Evolutionary conservation across 1,284 basidiomycete genomes (phyloP).

Genomic region (Ceratobasidium sp.): DNA sequence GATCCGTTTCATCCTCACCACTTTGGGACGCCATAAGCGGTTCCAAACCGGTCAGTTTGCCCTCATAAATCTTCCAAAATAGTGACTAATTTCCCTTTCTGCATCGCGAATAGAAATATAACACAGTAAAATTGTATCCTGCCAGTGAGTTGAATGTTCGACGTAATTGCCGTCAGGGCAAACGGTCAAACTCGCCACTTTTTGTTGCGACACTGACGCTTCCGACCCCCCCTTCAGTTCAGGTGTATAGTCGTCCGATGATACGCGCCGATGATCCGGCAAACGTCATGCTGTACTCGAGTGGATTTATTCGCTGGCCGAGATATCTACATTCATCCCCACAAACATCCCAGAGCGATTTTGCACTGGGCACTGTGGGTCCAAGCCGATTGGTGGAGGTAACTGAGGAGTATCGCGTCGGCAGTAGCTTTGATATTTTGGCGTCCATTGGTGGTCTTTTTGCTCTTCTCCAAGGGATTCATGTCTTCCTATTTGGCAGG

Average conservation of each 20-base stretch:
- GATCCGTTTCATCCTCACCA: neutral
- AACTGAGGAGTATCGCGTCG: neutral
- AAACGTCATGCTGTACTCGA: too few relatives aligned
- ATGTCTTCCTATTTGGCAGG: neutral
- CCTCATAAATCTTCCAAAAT: neutral
- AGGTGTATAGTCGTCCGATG: too few relatives aligned
- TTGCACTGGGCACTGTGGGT: neutral
- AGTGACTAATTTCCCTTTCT: neutral
- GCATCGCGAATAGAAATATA: too few relatives aligned
- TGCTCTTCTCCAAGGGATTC: conserved; percentile 9
- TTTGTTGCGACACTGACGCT: too few relatives aligned
- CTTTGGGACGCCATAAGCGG: conserved; percentile 1
- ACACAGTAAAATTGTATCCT: too few relatives aligned
- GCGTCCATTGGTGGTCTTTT: conserved; percentile 11
- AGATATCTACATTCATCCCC: neutral
- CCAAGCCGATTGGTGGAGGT: neutral
- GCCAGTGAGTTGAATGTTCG: too few relatives aligned
- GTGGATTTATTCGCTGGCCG: too few relatives aligned
- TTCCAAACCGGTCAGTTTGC: neutral
- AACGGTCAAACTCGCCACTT: too few relatives aligned
- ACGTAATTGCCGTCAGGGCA: too few relatives aligned
- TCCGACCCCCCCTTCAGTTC: too few relatives aligned
- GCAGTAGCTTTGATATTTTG: neutral
- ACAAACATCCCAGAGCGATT: neutral
- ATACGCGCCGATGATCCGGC: too few relatives aligned